Evolutionary conservation across 2,329 filamentous ascomycete genomes (phyloP).

Genomic region (Fusarium sp.): DNA sequence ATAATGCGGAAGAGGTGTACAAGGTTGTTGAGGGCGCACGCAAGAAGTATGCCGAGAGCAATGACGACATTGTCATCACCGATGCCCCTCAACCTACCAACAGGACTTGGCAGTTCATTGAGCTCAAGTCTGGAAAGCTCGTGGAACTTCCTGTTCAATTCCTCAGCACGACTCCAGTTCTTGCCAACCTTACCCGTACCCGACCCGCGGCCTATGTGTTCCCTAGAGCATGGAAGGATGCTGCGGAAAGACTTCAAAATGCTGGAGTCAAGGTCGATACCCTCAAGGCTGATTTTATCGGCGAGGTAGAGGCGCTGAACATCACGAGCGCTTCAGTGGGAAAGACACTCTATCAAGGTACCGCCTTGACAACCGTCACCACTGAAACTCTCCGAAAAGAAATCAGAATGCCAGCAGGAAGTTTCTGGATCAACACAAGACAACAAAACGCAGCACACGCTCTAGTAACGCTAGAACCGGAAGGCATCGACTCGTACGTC

Average conservation of each 20-base stretch:
- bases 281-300: constrained; percentile 31
- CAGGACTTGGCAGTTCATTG: constrained; percentile 42
- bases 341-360: constrained; percentile 36
- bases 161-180: constrained; percentile 37
- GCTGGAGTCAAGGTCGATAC: constrained; percentile 37
- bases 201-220: constrained; percentile 44
- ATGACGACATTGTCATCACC: constrained; percentile 42
- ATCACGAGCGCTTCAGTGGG: constrained; percentile 31
- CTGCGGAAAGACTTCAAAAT: constrained; percentile 37
- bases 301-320: constrained; percentile 37
- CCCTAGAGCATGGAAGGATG: constrained; percentile 37
- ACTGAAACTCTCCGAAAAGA: constrained; percentile 25
- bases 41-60: constrained; percentile 31
- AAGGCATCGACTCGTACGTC: constrained; percentile 41
- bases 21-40: constrained; percentile 36
- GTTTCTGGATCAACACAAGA: constrained; percentile 40
- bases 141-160: constrained; percentile 39
- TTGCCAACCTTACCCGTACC: constrained; percentile 39
- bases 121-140: constrained; percentile 38
- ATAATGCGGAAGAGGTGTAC: constrained; percentile 32
- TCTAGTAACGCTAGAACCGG: constrained; percentile 42
- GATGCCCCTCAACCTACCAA: constrained; percentile 34
- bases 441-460: constrained; percentile 43
- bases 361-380: constrained; percentile 36
- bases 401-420: constrained; percentile 38